Evolutionary conservation across 139 green algal species (phyloP).

Genomic region (Coelastrella sp.): DNA sequence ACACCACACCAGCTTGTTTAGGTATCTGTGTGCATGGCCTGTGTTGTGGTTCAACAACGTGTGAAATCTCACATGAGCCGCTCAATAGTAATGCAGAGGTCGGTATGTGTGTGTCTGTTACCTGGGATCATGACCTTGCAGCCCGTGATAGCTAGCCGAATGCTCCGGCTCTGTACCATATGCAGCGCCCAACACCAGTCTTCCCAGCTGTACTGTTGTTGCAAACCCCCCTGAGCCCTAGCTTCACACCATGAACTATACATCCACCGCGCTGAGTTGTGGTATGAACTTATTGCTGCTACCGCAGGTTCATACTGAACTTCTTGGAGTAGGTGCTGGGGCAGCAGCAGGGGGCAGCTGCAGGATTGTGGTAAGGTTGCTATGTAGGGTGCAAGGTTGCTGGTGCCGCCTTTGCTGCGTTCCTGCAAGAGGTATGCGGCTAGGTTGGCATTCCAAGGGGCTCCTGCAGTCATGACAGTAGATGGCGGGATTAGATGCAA

Average conservation of each 20-base stretch:
- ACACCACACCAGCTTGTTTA: too few species aligned
- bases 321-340: not conserved
- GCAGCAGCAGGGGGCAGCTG: conserved; percentile 33
- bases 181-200: conserved; percentile 49
- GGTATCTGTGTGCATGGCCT: too few species aligned
- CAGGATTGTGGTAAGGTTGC: not conserved
- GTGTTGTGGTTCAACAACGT: too few species aligned
- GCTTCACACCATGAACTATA: not conserved
- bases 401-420: not conserved
- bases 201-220: conserved; percentile 18
- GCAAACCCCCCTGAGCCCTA: not conserved
- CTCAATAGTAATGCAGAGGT: too few species aligned
- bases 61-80: too few species aligned
- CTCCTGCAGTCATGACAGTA: not conserved
- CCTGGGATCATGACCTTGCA: conserved; percentile 55
- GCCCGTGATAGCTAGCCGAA: conserved; percentile 42
- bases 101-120: too few species aligned
- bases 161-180: conserved; percentile 55
- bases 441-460: conserved; percentile 47
- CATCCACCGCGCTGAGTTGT: not conserved
- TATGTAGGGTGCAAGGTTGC: conserved; percentile 9
- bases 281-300: conserved; percentile 13
- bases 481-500: too few species aligned
- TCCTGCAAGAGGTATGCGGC: conserved; percentile 29
- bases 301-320: conserved; percentile 43